phyloP scores from a whole-genome alignment of 306 rosid genomes.

The Chamaecrista fasciculata region DNA sequence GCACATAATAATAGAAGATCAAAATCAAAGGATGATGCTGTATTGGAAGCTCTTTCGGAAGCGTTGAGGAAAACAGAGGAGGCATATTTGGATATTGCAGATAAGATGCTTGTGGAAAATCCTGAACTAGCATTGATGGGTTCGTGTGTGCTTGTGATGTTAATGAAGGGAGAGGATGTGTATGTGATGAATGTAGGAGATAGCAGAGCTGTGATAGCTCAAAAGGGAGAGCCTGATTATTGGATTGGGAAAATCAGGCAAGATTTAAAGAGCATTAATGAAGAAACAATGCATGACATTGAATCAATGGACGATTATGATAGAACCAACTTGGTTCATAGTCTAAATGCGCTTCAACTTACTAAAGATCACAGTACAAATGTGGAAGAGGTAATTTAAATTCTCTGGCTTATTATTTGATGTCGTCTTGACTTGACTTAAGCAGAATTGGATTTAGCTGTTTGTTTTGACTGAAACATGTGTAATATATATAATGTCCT shows the following conservation, averaged over 20 bases:
- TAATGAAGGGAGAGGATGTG: slow-evolving; percentile 92
- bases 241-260: slow-evolving; percentile 84
- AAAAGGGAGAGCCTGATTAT: slow-evolving; percentile 81
- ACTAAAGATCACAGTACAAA: slow-evolving; percentile 83
- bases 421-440: no score
- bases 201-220: slow-evolving; percentile 81
- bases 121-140: slow-evolving; percentile 95
- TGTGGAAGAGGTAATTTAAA: slow-evolving; percentile 54
- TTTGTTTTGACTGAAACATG: neutral
- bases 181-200: slow-evolving; percentile 93
- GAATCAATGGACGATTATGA: slow-evolving; percentile 70
- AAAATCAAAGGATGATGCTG: no score
- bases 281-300: slow-evolving; percentile 82
- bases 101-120: slow-evolving; percentile 72
- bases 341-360: slow-evolving; percentile 65
- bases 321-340: slow-evolving; percentile 45
- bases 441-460: slow-evolving; percentile 6
- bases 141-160: slow-evolving; percentile 90
- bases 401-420: no score
- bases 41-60: slow-evolving; percentile 72
- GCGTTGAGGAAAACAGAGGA: slow-evolving; percentile 87
- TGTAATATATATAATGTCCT: slow-evolving; percentile 4
- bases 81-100: slow-evolving; percentile 76
- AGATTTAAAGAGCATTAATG: slow-evolving; percentile 85
- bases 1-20: slow-evolving; percentile 74